A percentile compares a stretch with the other conserved stretches of the same genome.
Conservation (phyloP, 2,329 filamentous ascomycete genomes). For the Thelonectria discophora region DNA sequence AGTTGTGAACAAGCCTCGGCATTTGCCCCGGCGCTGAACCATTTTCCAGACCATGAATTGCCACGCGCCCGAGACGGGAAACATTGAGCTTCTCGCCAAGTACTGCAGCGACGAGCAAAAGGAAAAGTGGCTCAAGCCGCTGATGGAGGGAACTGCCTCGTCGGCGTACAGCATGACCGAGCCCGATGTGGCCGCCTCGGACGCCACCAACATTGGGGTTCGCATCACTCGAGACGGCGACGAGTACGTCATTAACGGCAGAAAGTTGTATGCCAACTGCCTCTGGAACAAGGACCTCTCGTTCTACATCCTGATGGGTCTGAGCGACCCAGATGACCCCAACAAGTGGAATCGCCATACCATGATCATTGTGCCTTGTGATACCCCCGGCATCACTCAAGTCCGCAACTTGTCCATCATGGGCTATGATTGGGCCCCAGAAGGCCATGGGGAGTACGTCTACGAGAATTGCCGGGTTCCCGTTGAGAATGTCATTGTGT, state of each 20-base stretch:
- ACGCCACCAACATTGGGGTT: slow-evolving; percentile 88
- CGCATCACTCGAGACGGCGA: slow-evolving; percentile 80
- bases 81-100: slow-evolving; percentile 89
- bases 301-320: slow-evolving; percentile 93
- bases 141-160: slow-evolving; percentile 82
- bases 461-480: slow-evolving; percentile 90
- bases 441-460: slow-evolving; percentile 88
- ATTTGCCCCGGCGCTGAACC: slow-evolving; percentile 6
- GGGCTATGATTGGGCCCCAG: slow-evolving; percentile 91
- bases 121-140: slow-evolving; percentile 76
- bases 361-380: slow-evolving; percentile 82
- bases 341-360: slow-evolving; percentile 87
- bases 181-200: slow-evolving; percentile 80
- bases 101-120: slow-evolving; percentile 85
- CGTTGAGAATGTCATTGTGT: slow-evolving; percentile 22
- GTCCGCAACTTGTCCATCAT: slow-evolving; percentile 89
- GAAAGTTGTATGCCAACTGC: slow-evolving; percentile 97
- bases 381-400: slow-evolving; percentile 81
- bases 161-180: slow-evolving; percentile 91
- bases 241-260: slow-evolving; percentile 84
- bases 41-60: slow-evolving; percentile 84
- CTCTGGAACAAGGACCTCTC: slow-evolving; percentile 87
- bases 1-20: neutral
- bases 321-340: slow-evolving; percentile 75
- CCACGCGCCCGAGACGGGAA: slow-evolving; percentile 85